Conservation (phyloP, 2,329 filamentous ascomycete species). For the Hawksworthiomyces lignivorus region DNA sequence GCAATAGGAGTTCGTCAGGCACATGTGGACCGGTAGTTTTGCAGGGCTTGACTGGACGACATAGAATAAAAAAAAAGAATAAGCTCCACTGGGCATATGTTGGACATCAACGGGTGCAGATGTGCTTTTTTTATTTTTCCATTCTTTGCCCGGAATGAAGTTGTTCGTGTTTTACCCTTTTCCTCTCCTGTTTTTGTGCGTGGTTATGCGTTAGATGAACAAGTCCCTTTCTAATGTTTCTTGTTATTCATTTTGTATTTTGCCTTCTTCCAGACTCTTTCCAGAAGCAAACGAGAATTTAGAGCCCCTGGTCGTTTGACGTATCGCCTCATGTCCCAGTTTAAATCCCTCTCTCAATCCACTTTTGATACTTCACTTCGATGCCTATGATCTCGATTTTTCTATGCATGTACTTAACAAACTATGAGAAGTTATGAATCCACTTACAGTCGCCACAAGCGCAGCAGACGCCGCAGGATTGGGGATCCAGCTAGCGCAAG, state of each 20-base stretch:
- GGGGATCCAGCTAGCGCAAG: constrained; percentile 13
- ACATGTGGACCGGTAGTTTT: neutral
- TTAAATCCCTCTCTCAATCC: too few relatives aligned
- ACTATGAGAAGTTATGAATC: constrained; percentile 12
- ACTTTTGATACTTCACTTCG: too few relatives aligned
- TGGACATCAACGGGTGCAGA: constrained; percentile 4
- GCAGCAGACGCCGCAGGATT: constrained; percentile 12
- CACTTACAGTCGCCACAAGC: constrained; percentile 10
- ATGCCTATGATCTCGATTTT: too few relatives aligned
- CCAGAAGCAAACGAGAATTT: too few relatives aligned
- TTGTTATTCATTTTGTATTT: neutral
- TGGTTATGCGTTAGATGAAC: too few relatives aligned
- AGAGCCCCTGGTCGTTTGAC: too few relatives aligned
- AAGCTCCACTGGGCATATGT: neutral
- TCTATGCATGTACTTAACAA: neutral
- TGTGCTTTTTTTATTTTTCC: neutral
- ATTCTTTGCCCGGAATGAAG: neutral
- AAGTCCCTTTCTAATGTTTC: constrained; percentile 1
- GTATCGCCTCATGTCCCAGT: too few relatives aligned
- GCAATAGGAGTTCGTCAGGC: neutral
- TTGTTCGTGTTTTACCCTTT: constrained; percentile 1
- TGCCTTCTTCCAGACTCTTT: too few relatives aligned
- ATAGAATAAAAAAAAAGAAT: neutral
- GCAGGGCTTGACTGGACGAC: neutral
- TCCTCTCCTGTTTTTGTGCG: neutral